Percentiles rank a stretch among this genome's conserved stretches.
Conservation (phyloP, 768 basidiomycete species). For the Podaxis sp. region DNA sequence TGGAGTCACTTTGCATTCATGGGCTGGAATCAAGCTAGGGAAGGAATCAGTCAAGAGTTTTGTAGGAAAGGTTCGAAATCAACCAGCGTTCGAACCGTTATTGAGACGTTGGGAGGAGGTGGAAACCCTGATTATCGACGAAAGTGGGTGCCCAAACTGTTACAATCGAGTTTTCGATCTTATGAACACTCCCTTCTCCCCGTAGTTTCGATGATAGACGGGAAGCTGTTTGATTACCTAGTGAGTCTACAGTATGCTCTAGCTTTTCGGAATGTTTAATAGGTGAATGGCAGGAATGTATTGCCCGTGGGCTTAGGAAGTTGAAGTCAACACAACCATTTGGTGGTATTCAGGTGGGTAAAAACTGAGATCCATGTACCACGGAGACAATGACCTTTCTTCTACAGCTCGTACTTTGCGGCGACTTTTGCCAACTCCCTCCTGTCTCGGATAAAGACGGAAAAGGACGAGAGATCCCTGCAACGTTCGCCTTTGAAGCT, state of each 20-base stretch:
- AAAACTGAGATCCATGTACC: neutral
- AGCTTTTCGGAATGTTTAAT: slow-evolving; percentile 25
- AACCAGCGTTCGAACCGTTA: slow-evolving; percentile 36
- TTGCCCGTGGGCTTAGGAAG: slow-evolving; percentile 59
- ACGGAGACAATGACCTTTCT: neutral
- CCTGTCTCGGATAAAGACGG: slow-evolving; percentile 62
- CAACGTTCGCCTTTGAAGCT: slow-evolving; percentile 80
- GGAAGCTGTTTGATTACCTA: slow-evolving; percentile 76
- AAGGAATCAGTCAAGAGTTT: slow-evolving; percentile 52
- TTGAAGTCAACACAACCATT: slow-evolving; percentile 57
- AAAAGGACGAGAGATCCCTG: slow-evolving; percentile 46
- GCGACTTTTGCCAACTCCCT: slow-evolving; percentile 91
- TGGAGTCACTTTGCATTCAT: slow-evolving; percentile 78
- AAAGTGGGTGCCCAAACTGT: slow-evolving; percentile 50
- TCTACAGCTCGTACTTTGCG: slow-evolving; percentile 74
- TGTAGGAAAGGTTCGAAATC: slow-evolving; percentile 51
- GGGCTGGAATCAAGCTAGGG: slow-evolving; percentile 81
- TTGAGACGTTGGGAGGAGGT: slow-evolving; percentile 63
- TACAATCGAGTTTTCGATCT: neutral
- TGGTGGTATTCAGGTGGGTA: slow-evolving; percentile 78
- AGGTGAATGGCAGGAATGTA: slow-evolving; percentile 45
- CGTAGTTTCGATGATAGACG: slow-evolving; percentile 89
- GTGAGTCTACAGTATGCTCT: slow-evolving; percentile 31
- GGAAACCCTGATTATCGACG: slow-evolving; percentile 77
- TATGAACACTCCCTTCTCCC: neutral